Percentiles rank a stretch among this genome's conserved stretches.
These are phyloP conservation scores for Paramecium caudatum DNA, from an alignment of 73 alveolate genomes.

Conservation along the genomic window DNA sequence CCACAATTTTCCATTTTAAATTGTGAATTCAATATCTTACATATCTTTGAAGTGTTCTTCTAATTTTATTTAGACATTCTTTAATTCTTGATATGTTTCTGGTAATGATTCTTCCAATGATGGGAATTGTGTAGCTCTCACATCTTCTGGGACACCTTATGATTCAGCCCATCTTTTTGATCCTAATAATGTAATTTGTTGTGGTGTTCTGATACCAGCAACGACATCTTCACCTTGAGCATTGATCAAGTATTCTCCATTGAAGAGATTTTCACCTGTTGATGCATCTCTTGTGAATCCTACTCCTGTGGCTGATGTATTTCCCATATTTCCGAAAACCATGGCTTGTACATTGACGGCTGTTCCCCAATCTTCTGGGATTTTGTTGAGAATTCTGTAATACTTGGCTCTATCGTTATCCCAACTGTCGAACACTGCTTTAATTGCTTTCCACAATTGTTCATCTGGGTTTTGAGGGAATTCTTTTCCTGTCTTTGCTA, in stretches of 20 bases:
- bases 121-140: slow-evolving; percentile 77
- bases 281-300: slow-evolving; percentile 90
- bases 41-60: slow-evolving; percentile 86
- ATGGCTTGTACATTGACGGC: slow-evolving; percentile 85
- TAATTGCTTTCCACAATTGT: slow-evolving; percentile 81
- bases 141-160: slow-evolving; percentile 71
- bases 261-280: slow-evolving; percentile 85
- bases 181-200: slow-evolving; percentile 77
- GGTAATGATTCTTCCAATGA: slow-evolving; percentile 86
- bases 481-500: slow-evolving; percentile 25
- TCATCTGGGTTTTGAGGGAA: slow-evolving; percentile 79
- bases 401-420: slow-evolving; percentile 81
- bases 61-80: slow-evolving; percentile 81
- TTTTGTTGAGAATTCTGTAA: slow-evolving; percentile 82
- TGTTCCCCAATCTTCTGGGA: slow-evolving; percentile 87
- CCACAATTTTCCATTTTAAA: slow-evolving; percentile 85
- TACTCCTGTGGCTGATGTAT: slow-evolving; percentile 88
- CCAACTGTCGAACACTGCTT: slow-evolving; percentile 85
- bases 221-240: slow-evolving; percentile 92
- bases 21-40: slow-evolving; percentile 90
- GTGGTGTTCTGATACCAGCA: slow-evolving; percentile 90
- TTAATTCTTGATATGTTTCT: slow-evolving; percentile 80
- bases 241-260: slow-evolving; percentile 85
- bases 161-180: slow-evolving; percentile 65
- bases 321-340: slow-evolving; percentile 88